Base-by-base conservation (phyloP, 192 early-diverging fungal genomes). In the Gaertneriomyces semiglobifer region DNA sequence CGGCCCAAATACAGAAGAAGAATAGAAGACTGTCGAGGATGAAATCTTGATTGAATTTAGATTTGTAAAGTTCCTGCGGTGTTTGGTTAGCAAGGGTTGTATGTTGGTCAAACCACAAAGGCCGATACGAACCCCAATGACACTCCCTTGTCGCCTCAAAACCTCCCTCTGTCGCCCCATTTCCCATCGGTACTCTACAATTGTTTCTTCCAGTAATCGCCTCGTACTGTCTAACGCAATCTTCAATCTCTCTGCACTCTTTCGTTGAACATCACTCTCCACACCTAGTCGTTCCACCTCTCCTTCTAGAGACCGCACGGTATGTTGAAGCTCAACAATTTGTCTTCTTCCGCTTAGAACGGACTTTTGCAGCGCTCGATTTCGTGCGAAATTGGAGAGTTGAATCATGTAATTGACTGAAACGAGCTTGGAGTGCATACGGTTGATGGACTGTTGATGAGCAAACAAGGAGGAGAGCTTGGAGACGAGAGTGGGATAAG, bases 361-460 rank as follows among this genome's bases (percentile, higher is more conserved):
- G 1, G 74, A 66, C 40, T 70, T 71, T 43, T 74, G 64, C 47
- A 79, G 53, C 7, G 59, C 53, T 11, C 71, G 70, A 18, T 66
- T 76, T 56, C 73, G 72, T 10, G 77, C 74, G 25, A 73, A 77
- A 51, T 79, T 79, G 66, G 71, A 65, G 10, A 79, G 68, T 53
- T 79, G 76, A 14, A 69, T 68, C 33, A 79, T 44, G 57, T 79
- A 79, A 60, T 69, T 79, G 50, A 79, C 71, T 10, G 77, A 73
- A 10, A 73, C 41, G 44, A 79, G 62, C 20, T 75, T 72, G 5
- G 77, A 60, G 40, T 72, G 65, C 58, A 79, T 73, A 66, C 76
- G 60, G 43, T 64, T 66, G 19, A 68, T 61, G 11, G 43, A 57
- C 18, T 47, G 41, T 53, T 70, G 69, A 45, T 70, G 62, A 6